Percentiles rank a stretch among this genome's conserved stretches.
These are phyloP conservation scores for Blastobotrys peoriensis DNA, from an alignment of 805 yeast genomes.

Conservation along the genomic window DNA sequence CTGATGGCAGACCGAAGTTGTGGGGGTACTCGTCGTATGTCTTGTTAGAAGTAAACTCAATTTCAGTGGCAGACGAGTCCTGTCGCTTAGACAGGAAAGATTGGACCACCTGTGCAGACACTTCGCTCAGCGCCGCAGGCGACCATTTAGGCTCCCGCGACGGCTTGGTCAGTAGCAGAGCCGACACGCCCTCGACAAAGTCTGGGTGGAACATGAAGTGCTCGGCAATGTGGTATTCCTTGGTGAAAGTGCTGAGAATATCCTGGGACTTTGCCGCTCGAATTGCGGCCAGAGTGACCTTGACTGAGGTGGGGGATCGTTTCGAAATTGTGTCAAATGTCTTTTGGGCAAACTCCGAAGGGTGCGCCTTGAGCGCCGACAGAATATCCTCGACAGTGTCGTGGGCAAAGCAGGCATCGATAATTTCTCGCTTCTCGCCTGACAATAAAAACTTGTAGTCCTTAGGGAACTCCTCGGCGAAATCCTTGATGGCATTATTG, in stretches of 20 bases:
- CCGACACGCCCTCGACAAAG: constrained; percentile 48
- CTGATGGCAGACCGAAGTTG: constrained; percentile 76
- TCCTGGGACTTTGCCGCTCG: constrained; percentile 53
- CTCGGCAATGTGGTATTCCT: constrained; percentile 72
- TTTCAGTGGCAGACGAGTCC: constrained; percentile 29
- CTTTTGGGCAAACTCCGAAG: constrained; percentile 58
- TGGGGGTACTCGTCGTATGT: constrained; percentile 49
- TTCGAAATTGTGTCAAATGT: constrained; percentile 50
- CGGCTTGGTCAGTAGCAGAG: constrained; percentile 49
- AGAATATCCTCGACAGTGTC: constrained; percentile 49
- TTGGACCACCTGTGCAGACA: constrained; percentile 26
- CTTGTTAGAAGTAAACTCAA: constrained; percentile 28
- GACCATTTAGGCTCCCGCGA: constrained; percentile 45
- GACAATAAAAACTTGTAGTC: constrained; percentile 55
- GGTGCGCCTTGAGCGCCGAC: constrained; percentile 46
- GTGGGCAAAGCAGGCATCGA: constrained; percentile 63
- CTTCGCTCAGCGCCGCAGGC: constrained; percentile 39
- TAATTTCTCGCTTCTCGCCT: constrained; percentile 49
- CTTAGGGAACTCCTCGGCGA: constrained; percentile 58
- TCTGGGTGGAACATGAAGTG: constrained; percentile 55
- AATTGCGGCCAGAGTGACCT: constrained; percentile 63
- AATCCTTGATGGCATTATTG: constrained; percentile 73
- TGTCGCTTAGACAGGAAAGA: constrained; percentile 21
- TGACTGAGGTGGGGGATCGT: constrained; percentile 75
- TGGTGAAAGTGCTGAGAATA: constrained; percentile 59